phyloP scores from a whole-genome alignment of 768 basidiomycete species.

The Pisolithus albus region DNA sequence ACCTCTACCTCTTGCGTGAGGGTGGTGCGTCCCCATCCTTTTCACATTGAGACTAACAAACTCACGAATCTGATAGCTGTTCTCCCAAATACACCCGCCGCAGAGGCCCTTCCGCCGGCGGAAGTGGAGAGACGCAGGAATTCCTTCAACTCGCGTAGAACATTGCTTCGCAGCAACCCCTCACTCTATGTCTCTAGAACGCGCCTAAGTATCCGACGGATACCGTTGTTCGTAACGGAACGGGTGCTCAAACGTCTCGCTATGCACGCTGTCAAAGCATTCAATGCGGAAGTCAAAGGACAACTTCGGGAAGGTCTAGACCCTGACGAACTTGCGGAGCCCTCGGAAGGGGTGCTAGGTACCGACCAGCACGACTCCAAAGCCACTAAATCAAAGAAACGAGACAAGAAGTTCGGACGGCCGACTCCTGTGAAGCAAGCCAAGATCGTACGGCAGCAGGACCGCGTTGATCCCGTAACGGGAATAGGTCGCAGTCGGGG shows the following conservation, averaged over 20 bases:
- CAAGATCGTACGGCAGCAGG: constrained; percentile 86
- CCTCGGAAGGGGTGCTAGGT: constrained; percentile 22
- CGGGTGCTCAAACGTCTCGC: constrained; percentile 84
- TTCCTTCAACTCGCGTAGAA: constrained; percentile 80
- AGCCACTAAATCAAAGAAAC: constrained; percentile 19
- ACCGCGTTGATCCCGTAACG: constrained; percentile 83
- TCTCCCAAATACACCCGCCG: constrained; percentile 78
- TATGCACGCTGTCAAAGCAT: constrained; percentile 69
- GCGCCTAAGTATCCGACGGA: constrained; percentile 87
- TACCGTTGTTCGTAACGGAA: constrained; percentile 87
- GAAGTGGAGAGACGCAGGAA: constrained; percentile 82
- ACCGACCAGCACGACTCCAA: constrained; percentile 20
- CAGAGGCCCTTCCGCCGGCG: constrained; percentile 56
- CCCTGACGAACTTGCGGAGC: constrained; percentile 62
- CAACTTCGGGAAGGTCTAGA: constrained; percentile 55
- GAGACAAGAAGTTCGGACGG: constrained; percentile 21
- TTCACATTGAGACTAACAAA: background rate
- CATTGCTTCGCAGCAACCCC: constrained; percentile 84
- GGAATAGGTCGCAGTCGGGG: constrained; percentile 87
- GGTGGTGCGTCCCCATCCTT: constrained; percentile 56
- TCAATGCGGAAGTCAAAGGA: constrained; percentile 69
- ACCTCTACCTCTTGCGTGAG: constrained; percentile 92
- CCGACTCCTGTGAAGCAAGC: constrained; percentile 68
- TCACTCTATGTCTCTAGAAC: constrained; percentile 92
- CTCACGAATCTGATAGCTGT: constrained; percentile 56